Base-by-base conservation (phyloP, 148 eudicot species). In the Gaultheria prostrata region DNA sequence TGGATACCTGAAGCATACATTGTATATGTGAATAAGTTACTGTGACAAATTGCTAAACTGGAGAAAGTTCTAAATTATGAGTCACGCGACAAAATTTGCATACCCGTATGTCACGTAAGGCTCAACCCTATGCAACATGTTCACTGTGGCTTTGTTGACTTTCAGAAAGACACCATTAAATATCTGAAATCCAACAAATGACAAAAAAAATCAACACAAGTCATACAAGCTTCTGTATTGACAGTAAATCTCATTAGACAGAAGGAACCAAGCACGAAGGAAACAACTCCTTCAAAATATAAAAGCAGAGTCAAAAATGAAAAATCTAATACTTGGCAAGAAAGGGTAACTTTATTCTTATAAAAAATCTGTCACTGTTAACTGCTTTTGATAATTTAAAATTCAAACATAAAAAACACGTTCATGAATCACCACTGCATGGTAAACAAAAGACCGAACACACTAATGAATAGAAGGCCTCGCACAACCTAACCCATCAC, bases 21-120 rank as follows among this genome's bases (percentile, higher is more conserved):
- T 18, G 13, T 30, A 28, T 15, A 67, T 28, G 14, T 30, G 39
- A 67, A 67, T 28, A 15, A 3, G 13, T 28, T 67, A 28, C 35
- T 28, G 39, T 3, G 39, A 28, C 30, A 28, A 13, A 28, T 67
- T 67, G 18, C 14, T 67, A 30, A 67, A 17, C 35, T 0, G 2
- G 72, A 39, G 35, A 4, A 63, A 24, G 14, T 63, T 63, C 67
- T 2, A 10, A 67, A 8, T 3, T 24, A 3, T 1, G 2, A 14
- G 32, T 12, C 24, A 43, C 71, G 32, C 1, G 11, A 43, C 56
- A 17, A 12, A 35, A 21, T 65, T 33, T 33, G 6, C 84, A 35
- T 84, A 88, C 89, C 91, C 91, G 46, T 70, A 89, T 1, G 91
- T 89, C n/a, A 89, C 91, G 71, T 87, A 89, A 26, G 91, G 91